These are phyloP conservation scores for Hypholoma fasciculare DNA, from an alignment of 768 basidiomycete genomes.

Conservation along the genomic window DNA sequence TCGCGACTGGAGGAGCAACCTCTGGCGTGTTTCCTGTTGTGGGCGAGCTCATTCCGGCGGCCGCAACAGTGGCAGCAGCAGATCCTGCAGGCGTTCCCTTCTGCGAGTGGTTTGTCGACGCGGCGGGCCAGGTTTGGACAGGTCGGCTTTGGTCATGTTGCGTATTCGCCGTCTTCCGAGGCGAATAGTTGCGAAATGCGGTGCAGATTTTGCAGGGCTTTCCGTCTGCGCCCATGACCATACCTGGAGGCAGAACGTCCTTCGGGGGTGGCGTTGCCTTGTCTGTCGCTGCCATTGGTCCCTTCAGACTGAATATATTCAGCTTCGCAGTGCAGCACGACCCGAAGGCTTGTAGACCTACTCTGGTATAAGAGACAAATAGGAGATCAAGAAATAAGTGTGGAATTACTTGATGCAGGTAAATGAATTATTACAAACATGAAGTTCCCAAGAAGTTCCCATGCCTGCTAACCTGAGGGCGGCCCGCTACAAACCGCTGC, in stretches of 20 bases:
- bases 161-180: constrained; percentile 36
- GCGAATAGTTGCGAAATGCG: constrained; percentile 73
- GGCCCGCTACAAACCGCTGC: too few relatives aligned
- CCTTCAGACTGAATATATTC: too few relatives aligned
- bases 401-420: too few relatives aligned
- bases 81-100: constrained; percentile 28
- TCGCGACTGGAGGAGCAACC: constrained; percentile 3
- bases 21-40: constrained; percentile 17
- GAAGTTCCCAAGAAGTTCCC: too few relatives aligned
- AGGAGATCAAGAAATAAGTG: too few relatives aligned
- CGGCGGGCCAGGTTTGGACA: constrained; percentile 15
- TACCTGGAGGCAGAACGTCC: constrained; percentile 62
- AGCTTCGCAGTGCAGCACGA: too few relatives aligned
- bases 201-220: constrained; percentile 95
- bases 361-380: too few relatives aligned
- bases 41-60: constrained; percentile 16
- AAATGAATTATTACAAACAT: too few relatives aligned
- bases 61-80: constrained; percentile 13
- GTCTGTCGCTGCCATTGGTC: too few relatives aligned
- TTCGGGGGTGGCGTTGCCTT: too few relatives aligned
- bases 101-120: constrained; percentile 7
- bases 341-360: too few relatives aligned
- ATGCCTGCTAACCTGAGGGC: too few relatives aligned
- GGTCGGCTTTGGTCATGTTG: constrained; percentile 21
- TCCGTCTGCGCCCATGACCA: constrained; percentile 90